Evolutionary conservation across 2,329 filamentous ascomycete species (phyloP), one percentile per base, ranked within the genome.

Genomic region (Cordyceps cicadae): DNA sequence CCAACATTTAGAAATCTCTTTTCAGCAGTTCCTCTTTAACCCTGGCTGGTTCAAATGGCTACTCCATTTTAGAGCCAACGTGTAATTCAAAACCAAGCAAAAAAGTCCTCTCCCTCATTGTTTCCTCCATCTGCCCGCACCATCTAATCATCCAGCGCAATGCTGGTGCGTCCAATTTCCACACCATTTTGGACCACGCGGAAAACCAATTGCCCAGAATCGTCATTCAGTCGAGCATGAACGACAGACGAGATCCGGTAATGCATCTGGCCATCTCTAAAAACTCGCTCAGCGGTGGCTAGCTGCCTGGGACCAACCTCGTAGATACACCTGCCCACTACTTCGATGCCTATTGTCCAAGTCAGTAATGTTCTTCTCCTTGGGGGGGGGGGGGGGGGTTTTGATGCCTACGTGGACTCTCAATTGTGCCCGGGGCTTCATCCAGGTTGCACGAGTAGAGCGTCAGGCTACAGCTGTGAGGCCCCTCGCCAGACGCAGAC

Each of bases 381-480:
- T n/a, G n/a, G n/a, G n/a, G n/a, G n/a, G n/a, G n/a, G n/a, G n/a
- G n/a, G n/a, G n/a, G n/a, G n/a, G n/a, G n/a, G n/a, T n/a, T n/a
- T n/a, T n/a, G n/a, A 48, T 7, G 46, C 57, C 39, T 19, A 59
- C 57, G 57, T 2, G 21, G 1, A 24, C 12, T 8, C 37, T 59
- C 57, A 7, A 59, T 53, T 1, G 17, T 37, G 1, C 19, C 29
- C 1, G 57, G 57, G 19, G 57, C 39, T 1, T 2, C 2, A 19
- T 59, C 49, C n/a, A 59, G 26, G 17, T 39, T 59, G 21, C 57
- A 59, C 1, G 57, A 37, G 29, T 48, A 54, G 5, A 59, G 19
- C 1, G 1, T 5, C 7, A 48, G n/a, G n/a, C n/a, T n/a, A n/a
- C n/a, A 24, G 24, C 24, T 24, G 24, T 24, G 2, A 19, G 39